phyloP scores from a whole-genome alignment of 495 filamentous ascomycete species.

The Parachaetomium inaequale region DNA sequence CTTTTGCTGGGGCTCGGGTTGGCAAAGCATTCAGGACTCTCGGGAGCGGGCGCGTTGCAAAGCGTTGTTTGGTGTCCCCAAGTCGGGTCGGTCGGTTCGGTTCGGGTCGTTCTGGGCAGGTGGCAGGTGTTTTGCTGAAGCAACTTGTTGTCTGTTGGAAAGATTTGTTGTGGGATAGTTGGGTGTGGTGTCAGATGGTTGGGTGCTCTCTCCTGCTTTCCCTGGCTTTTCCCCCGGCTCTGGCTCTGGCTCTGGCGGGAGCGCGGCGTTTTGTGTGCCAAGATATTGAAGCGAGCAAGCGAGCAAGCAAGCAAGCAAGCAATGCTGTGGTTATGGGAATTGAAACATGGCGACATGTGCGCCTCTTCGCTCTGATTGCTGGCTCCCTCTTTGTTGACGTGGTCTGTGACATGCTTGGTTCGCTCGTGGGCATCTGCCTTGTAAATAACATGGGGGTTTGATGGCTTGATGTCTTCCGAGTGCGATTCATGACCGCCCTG shows the following conservation, averaged over 20 bases:
- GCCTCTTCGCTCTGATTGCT: constrained; percentile 22
- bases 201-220: neutral
- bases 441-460: too few species aligned
- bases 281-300: constrained; percentile 20
- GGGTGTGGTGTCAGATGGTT: neutral
- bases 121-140: constrained; percentile 4
- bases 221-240: neutral
- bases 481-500: too few species aligned
- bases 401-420: too few species aligned
- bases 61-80: constrained; percentile 14
- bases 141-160: constrained; percentile 1
- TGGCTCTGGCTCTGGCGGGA: neutral
- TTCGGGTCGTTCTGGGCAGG: neutral
- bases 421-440: neutral
- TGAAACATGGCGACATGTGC: constrained; percentile 16
- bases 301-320: neutral
- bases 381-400: neutral
- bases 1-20: constrained; percentile 21
- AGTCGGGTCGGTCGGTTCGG: constrained; percentile 3
- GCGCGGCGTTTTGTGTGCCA: constrained; percentile 25
- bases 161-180: constrained; percentile 3
- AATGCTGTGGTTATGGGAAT: constrained; percentile 19
- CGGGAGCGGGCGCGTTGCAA: constrained; percentile 24
- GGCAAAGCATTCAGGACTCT: constrained; percentile 25
- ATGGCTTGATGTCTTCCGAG: too few species aligned